phyloP scores from a whole-genome alignment of 495 filamentous ascomycete genomes.

The Haplographium delicatum region DNA sequence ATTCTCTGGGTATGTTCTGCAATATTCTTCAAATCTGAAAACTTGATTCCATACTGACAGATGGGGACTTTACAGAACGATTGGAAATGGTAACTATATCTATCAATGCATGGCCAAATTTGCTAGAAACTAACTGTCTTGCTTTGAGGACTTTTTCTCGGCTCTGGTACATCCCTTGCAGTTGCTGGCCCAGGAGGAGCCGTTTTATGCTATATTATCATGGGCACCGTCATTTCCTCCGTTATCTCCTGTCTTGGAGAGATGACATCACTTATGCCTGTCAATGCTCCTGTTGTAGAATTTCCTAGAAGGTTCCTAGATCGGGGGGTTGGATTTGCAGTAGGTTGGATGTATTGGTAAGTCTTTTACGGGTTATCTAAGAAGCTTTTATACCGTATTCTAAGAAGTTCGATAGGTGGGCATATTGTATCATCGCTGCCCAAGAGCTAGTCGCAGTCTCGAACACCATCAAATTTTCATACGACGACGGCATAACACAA shows the following conservation, averaged over 20 bases:
- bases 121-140: background rate
- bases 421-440: conserved; percentile 33
- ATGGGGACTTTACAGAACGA: conserved; percentile 16
- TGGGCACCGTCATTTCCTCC: conserved; percentile 44
- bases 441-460: conserved; percentile 41
- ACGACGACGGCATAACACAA: conserved; percentile 35
- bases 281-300: conserved; percentile 45
- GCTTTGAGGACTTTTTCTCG: conserved; percentile 33
- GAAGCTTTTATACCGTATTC: too few relatives aligned
- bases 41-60: conserved; percentile 7
- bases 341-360: conserved; percentile 54
- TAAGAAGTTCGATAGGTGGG: conserved; percentile 35
- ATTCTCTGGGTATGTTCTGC: conserved; percentile 32
- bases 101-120: too few relatives aligned
- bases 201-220: conserved; percentile 36
- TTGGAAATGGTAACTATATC: conserved; percentile 30
- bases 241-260: conserved; percentile 46
- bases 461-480: conserved; percentile 38
- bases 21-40: background rate
- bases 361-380: too few relatives aligned
- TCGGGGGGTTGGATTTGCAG: conserved; percentile 42
- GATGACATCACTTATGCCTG: conserved; percentile 47
- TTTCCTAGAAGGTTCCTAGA: conserved; percentile 45
- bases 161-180: conserved; percentile 31
- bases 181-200: conserved; percentile 34